Conservation (phyloP, 345 rosid genomes). For the Camelina hispida region DNA sequence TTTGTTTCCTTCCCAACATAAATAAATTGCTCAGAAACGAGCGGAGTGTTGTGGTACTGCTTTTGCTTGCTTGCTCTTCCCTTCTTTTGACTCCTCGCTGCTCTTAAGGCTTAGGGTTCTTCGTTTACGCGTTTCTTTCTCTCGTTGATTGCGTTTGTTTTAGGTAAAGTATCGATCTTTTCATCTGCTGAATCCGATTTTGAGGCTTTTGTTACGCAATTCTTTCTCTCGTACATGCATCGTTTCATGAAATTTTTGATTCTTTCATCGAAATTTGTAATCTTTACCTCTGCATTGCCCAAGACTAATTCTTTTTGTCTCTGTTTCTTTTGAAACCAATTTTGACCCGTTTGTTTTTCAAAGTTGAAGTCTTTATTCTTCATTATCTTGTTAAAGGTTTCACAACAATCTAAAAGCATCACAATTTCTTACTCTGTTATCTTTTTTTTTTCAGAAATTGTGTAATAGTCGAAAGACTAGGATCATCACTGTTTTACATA, state of each 20-base stretch:
- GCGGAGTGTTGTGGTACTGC: background rate
- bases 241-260: background rate
- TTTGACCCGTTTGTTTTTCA: background rate
- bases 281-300: slow-evolving; percentile 6
- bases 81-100: background rate
- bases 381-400: slow-evolving; percentile 3
- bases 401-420: background rate
- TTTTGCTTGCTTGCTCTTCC: background rate
- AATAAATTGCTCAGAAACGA: background rate
- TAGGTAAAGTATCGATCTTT: slow-evolving; percentile 1
- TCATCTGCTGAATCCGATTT: background rate
- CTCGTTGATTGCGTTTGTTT: background rate
- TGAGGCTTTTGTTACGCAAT: background rate
- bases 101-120: background rate
- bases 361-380: background rate
- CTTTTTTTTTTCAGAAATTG: too few species aligned
- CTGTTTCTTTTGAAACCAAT: slow-evolving; percentile 5
- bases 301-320: background rate
- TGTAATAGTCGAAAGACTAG: background rate
- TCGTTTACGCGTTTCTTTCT: background rate
- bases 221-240: background rate
- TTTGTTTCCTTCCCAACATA: background rate
- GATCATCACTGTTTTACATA: slow-evolving; percentile 10
- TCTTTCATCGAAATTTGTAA: background rate
- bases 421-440: background rate